A percentile compares a stretch with the other conserved stretches of the same genome.
These are phyloP conservation scores for Aleurites moluccanus DNA, from an alignment of 441 rosid species.

Conservation along the genomic window DNA sequence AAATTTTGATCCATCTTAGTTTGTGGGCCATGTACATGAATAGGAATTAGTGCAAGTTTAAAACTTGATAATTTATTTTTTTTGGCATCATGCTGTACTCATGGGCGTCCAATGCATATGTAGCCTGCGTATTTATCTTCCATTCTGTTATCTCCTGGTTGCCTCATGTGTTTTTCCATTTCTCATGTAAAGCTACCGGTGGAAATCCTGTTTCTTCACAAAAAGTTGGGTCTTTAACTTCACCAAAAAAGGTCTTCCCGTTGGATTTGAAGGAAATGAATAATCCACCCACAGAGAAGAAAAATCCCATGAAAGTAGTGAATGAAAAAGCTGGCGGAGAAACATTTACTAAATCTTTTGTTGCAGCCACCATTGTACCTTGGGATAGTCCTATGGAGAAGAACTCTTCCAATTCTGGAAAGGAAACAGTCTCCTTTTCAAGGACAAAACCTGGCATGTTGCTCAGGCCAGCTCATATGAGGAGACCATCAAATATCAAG, in stretches of 20 bases:
- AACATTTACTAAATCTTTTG: slow-evolving; percentile 37
- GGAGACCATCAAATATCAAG: slow-evolving; percentile 58
- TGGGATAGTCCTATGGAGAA: slow-evolving; percentile 48
- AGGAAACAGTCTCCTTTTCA: slow-evolving; percentile 61
- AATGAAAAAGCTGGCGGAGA: slow-evolving; percentile 45
- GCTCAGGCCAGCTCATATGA: slow-evolving; percentile 78
- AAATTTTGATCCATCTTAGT: not conserved
- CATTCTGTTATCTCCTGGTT: not conserved
- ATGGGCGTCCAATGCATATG: not conserved
- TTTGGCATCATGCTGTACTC: not conserved
- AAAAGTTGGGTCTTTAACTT: slow-evolving; percentile 40
- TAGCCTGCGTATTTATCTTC: slow-evolving; percentile 5
- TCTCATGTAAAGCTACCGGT: slow-evolving; percentile 56
- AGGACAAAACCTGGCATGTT: slow-evolving; percentile 87
- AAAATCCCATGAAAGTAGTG: slow-evolving; percentile 28
- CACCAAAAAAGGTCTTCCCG: slow-evolving; percentile 40
- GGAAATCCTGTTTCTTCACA: slow-evolving; percentile 53
- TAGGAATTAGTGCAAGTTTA: not conserved
- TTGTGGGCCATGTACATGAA: not conserved
- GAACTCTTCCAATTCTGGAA: slow-evolving; percentile 46
- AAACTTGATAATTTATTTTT: not conserved
- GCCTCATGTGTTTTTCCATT: slow-evolving; percentile 29
- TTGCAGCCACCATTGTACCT: slow-evolving; percentile 39
- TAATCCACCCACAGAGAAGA: slow-evolving; percentile 37
- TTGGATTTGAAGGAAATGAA: slow-evolving; percentile 38